A percentile compares a stretch with the other conserved stretches of the same genome.
phyloP scores from a whole-genome alignment of 257 asterid genomes.

The Perilla frutescens region DNA sequence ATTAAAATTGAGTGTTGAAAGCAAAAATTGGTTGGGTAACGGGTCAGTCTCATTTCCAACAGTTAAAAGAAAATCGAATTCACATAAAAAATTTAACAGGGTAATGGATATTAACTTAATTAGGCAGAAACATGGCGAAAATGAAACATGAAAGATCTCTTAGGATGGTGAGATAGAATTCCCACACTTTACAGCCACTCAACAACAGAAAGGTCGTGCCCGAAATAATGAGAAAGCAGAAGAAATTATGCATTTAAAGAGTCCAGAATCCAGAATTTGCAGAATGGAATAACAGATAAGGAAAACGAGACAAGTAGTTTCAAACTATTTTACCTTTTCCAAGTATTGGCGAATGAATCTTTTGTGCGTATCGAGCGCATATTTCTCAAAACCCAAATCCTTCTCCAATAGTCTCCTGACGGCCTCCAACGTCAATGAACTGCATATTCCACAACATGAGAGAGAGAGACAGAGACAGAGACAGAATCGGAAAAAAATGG shows the following conservation, averaged over 20 bases:
- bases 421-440: slow-evolving; percentile 69
- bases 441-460: slow-evolving; percentile 37
- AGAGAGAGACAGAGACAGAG: not conserved
- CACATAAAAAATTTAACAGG: not conserved
- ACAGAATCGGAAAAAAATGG: not conserved
- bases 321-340: slow-evolving; percentile 60
- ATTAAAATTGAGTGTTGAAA: slow-evolving; percentile 2
- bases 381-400: slow-evolving; percentile 72
- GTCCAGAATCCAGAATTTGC: not conserved
- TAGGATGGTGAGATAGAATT: not conserved
- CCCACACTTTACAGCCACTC: not conserved
- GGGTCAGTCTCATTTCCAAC: slow-evolving; percentile 2
- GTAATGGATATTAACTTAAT: not conserved
- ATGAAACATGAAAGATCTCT: not conserved
- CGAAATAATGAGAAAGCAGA: not conserved
- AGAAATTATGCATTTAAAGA: not conserved
- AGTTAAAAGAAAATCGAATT: not conserved
- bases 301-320: not conserved
- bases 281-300: not conserved
- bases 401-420: slow-evolving; percentile 85
- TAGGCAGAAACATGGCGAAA: slow-evolving; percentile 1
- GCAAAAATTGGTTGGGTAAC: not conserved
- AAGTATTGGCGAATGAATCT: slow-evolving; percentile 58
- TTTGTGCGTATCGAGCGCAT: slow-evolving; percentile 83
- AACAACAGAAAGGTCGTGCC: not conserved